Evolutionary conservation across 2,329 filamentous ascomycete genomes (phyloP).

Genomic region (Cadophora sp.): DNA sequence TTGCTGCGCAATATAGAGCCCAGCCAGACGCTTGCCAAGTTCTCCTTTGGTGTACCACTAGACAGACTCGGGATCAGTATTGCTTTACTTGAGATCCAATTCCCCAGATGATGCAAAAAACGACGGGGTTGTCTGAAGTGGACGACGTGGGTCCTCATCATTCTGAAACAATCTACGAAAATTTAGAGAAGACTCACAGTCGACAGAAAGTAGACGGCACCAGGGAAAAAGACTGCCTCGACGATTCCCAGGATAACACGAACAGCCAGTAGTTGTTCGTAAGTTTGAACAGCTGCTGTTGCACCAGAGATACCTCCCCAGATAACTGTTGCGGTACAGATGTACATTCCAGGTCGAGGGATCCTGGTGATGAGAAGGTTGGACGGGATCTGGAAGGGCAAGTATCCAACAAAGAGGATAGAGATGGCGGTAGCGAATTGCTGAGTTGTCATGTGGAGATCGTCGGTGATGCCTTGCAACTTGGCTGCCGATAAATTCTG

Average conservation of each 20-base stretch:
- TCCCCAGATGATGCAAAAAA: background rate
- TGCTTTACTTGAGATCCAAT: background rate
- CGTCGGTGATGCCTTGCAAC: slow-evolving; percentile 49
- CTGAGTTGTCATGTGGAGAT: slow-evolving; percentile 46
- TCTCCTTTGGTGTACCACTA: slow-evolving; percentile 49
- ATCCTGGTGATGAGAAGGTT: slow-evolving; percentile 42
- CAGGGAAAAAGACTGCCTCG: slow-evolving; percentile 39
- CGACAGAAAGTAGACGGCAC: slow-evolving; percentile 47
- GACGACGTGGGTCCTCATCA: too few relatives aligned
- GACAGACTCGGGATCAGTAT: background rate
- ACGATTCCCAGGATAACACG: slow-evolving; percentile 44
- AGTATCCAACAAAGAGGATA: slow-evolving; percentile 49
- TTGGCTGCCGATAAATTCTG: slow-evolving; percentile 49
- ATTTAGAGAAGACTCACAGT: slow-evolving; percentile 18
- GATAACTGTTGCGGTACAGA: slow-evolving; percentile 41
- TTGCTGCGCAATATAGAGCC: slow-evolving; percentile 47
- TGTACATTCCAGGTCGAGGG: slow-evolving; percentile 36
- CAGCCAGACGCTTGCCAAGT: slow-evolving; percentile 47
- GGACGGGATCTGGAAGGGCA: slow-evolving; percentile 49
- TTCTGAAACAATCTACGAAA: background rate
- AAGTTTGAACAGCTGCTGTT: slow-evolving; percentile 47
- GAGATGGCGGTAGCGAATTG: slow-evolving; percentile 49
- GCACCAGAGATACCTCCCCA: slow-evolving; percentile 45
- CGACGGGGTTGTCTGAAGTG: too few relatives aligned
- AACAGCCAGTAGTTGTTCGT: slow-evolving; percentile 45